A percentile compares a stretch with the other conserved stretches of the same genome.
These are phyloP conservation scores for Fistulifera pelliculosa DNA, from an alignment of 108 stramenopile genomes.

Conservation along the genomic window DNA sequence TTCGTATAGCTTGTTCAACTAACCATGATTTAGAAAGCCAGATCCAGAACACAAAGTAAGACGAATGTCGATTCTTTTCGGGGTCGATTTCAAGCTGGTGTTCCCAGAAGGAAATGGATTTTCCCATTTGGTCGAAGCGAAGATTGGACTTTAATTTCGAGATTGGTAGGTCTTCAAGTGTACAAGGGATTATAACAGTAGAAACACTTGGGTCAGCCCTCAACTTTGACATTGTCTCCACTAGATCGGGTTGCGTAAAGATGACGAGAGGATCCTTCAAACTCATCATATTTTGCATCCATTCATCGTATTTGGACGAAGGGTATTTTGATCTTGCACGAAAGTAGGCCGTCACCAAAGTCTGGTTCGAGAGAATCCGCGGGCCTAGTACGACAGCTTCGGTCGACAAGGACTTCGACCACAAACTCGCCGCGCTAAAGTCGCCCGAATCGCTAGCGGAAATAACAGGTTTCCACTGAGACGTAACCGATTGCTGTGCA, in stretches of 20 bases:
- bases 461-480: too few species aligned
- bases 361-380: slow-evolving; percentile 10
- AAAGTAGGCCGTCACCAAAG: slow-evolving; percentile 58
- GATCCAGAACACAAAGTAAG: slow-evolving; percentile 65
- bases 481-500: too few species aligned
- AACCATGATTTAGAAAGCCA: slow-evolving; percentile 59
- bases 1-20: slow-evolving; percentile 30
- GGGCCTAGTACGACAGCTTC: too few species aligned
- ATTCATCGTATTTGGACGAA: slow-evolving; percentile 30
- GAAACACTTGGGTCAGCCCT: slow-evolving; percentile 33
- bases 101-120: slow-evolving; percentile 33
- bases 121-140: not conserved
- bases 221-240: slow-evolving; percentile 30
- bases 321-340: slow-evolving; percentile 35
- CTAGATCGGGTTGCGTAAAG: slow-evolving; percentile 39
- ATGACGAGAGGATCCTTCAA: slow-evolving; percentile 60
- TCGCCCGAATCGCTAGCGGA: too few species aligned
- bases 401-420: too few species aligned
- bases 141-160: slow-evolving; percentile 14
- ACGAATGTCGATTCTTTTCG: slow-evolving; percentile 38
- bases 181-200: slow-evolving; percentile 39
- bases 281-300: slow-evolving; percentile 62
- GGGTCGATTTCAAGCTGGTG: slow-evolving; percentile 47
- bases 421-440: too few species aligned
- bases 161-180: slow-evolving; percentile 33